A percentile compares a stretch with the other conserved stretches of the same genome.
phyloP scores from a whole-genome alignment of 257 asterid species.

The Fraxinus anomala region DNA sequence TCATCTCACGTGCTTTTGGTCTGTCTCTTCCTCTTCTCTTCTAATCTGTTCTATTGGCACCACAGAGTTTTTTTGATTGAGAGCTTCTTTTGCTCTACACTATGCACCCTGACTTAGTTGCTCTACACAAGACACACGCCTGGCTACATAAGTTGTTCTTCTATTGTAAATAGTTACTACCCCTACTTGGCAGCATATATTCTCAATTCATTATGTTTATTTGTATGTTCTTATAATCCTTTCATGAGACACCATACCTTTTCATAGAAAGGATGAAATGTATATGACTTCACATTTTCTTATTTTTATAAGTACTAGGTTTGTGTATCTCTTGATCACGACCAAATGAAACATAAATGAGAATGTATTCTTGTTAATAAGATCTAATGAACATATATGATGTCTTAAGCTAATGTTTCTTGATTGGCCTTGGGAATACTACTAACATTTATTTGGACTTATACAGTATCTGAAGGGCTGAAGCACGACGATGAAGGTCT shows the following conservation, averaged over 20 bases:
- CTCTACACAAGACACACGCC: background rate
- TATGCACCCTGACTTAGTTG: background rate
- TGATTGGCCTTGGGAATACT: background rate
- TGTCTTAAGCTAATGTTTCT: slow-evolving; percentile 10
- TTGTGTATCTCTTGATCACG: background rate
- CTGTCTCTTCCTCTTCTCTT: background rate
- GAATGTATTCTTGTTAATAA: background rate
- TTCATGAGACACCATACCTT: background rate
- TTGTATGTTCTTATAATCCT: too few relatives aligned
- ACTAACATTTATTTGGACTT: slow-evolving; percentile 15
- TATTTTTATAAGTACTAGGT: background rate
- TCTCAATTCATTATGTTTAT: background rate
- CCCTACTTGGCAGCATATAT: background rate
- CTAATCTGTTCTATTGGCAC: background rate
- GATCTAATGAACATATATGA: background rate
- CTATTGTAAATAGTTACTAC: background rate
- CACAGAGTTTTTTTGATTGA: background rate
- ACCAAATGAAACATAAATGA: background rate
- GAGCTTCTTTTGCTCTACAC: background rate
- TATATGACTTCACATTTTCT: background rate
- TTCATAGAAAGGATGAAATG: background rate
- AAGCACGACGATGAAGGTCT: slow-evolving; percentile 54
- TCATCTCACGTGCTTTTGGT: background rate
- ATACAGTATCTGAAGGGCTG: slow-evolving; percentile 51
- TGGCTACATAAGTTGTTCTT: background rate